Base-by-base conservation (phyloP, 2,329 filamentous ascomycete species). In the Paracoccidioides lutzii region DNA sequence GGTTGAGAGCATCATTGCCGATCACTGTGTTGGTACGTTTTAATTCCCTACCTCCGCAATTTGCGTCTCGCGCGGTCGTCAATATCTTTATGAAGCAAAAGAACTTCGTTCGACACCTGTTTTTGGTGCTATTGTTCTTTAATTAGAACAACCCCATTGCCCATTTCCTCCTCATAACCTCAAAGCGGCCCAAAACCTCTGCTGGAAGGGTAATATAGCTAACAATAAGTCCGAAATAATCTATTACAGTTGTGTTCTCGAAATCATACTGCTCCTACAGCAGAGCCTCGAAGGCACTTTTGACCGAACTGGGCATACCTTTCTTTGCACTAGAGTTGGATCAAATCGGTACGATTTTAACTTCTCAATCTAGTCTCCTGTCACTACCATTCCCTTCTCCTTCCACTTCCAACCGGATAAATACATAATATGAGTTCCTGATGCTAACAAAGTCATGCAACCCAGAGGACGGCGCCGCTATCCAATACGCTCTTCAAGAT, bases 231-330 rank as follows among this genome's bases (percentile, higher is more conserved):
- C 28, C 12, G n/a, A n/a, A 15, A 22, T 28, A 42, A 15, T 40
- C n/a, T n/a, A 35, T 8, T n/a, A 28, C 52, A 88, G 87, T 93
- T 66, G 88, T 98, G 70, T 98, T 98, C 81, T 90, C 86, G 75
- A 98, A 98, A 78, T 88, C 85, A 14, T 95, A 89, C 77, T 98
- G 93, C 81, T 90, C 90, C 10, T 94, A 95, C 81, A 97, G 91
- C 80, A 79, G 75, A 57, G 78, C 83, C 58, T 83, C 85, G 64
- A 97, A 97, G 83, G 67, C 78, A 56, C 78, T 88, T 52, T 77
- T 98, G 64, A 81, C 78, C 66, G 76, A 82, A 57, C 64, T 83
- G 57, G 82, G 83, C 61, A 88, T 87, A 59, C 86, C 90, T 64
- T 90, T 81, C 73, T 82, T 80, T 66, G 69, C 80, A 55, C 76